Percentiles rank a stretch among this genome's conserved stretches.
Conservation (phyloP, 2,329 filamentous ascomycete species). For the Atkinsonella texensis region DNA sequence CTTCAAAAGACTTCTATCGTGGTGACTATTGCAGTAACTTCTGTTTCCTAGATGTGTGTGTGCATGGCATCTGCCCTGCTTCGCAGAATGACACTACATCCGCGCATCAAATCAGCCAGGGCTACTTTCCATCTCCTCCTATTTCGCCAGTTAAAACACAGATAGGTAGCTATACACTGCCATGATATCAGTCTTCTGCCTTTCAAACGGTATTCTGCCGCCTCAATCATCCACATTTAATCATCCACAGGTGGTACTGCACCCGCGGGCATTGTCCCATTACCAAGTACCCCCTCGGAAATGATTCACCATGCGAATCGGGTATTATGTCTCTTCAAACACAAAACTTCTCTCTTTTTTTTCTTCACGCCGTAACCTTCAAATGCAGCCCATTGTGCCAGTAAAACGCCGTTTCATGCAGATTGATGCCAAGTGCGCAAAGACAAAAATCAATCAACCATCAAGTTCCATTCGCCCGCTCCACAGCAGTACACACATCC, state of each 20-base stretch:
- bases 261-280: slow-evolving; percentile 1
- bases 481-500: not conserved
- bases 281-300: slow-evolving; percentile 10
- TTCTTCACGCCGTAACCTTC: slow-evolving; percentile 11
- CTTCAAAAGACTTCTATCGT: not conserved
- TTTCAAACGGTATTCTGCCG: not conserved
- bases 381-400: slow-evolving; percentile 11
- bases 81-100: not conserved
- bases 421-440: slow-evolving; percentile 10
- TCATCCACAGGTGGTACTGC: not conserved
- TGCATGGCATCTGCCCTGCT: not conserved
- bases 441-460: slow-evolving; percentile 5
- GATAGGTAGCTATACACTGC: not conserved
- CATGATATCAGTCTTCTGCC: not conserved
- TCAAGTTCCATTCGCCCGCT: not conserved
- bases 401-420: slow-evolving; percentile 16
- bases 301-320: slow-evolving; percentile 14
- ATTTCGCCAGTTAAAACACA: not conserved
- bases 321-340: slow-evolving; percentile 15
- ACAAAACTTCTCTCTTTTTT: slow-evolving; percentile 1
- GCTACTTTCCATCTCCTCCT: not conserved
- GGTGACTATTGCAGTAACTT: not conserved
- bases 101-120: not conserved
- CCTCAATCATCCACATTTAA: not conserved
- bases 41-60: not conserved